Evolutionary conservation across 2,329 filamentous ascomycete species (phyloP).

Genomic region (Beauveria bassiana): DNA sequence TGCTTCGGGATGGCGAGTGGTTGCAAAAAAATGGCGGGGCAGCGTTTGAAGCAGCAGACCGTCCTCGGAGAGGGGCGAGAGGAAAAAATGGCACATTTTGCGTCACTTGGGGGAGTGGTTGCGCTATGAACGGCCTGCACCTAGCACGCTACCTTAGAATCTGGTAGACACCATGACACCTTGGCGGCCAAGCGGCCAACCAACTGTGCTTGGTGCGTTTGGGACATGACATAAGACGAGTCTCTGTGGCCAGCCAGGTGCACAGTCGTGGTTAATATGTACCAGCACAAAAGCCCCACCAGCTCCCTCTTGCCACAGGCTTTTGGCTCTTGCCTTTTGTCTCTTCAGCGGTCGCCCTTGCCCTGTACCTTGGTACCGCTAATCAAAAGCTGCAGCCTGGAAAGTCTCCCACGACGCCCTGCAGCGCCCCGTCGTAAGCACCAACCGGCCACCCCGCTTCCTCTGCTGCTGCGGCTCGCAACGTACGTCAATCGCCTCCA

Average conservation of each 20-base stretch:
- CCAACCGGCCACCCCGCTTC: conserved; percentile 9
- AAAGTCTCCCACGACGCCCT: not conserved
- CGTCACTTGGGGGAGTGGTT: conserved; percentile 17
- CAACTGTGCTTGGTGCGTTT: no score
- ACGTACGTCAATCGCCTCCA: conserved; percentile 8
- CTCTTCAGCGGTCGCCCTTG: not conserved
- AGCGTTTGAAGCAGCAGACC: conserved; percentile 10
- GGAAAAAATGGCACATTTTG: conserved; percentile 13
- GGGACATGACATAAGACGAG: no score
- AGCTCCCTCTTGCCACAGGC: no score
- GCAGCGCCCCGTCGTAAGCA: not conserved
- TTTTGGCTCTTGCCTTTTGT: not conserved
- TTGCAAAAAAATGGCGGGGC: conserved; percentile 15
- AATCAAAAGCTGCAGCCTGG: not conserved
- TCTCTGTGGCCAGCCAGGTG: no score
- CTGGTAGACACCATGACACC: not conserved
- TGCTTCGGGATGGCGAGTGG: conserved; percentile 14
- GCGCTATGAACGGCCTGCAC: conserved; percentile 5
- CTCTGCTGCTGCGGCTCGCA: conserved; percentile 7
- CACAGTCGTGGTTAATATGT: no score
- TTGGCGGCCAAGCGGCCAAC: not conserved
- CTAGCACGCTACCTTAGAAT: not conserved
- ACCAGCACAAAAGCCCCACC: not conserved
- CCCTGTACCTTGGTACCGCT: no score
- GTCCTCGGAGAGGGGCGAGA: conserved; percentile 11